These are phyloP conservation scores for Vigna unguiculata DNA, from an alignment of 306 rosid genomes.

Conservation along the genomic window DNA sequence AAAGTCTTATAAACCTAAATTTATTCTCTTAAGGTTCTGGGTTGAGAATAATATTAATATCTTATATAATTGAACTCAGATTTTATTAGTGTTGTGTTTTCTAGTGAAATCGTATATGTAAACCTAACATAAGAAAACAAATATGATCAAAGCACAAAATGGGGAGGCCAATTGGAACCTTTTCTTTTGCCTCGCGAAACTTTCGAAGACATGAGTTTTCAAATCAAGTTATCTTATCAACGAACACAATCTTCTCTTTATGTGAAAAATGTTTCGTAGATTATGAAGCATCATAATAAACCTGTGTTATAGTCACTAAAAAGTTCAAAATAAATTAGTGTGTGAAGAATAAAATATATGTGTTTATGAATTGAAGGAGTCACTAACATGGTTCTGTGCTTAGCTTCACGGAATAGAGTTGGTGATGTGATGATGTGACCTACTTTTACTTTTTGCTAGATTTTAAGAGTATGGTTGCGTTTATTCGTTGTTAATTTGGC, in stretches of 20 bases:
- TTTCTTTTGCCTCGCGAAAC: not conserved
- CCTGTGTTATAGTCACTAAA: not conserved
- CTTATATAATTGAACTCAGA: too few relatives aligned
- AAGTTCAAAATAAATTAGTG: not conserved
- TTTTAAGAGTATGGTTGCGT: conserved; percentile 5
- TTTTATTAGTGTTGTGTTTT: too few relatives aligned
- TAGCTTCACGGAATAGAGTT: conserved; percentile 43
- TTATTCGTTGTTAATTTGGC: too few relatives aligned
- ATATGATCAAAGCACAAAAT: too few relatives aligned
- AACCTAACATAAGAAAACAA: too few relatives aligned
- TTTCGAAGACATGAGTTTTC: conserved; percentile 37
- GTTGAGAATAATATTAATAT: too few relatives aligned
- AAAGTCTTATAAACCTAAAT: too few relatives aligned
- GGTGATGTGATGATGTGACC: conserved; percentile 44
- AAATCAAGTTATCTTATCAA: conserved; percentile 56
- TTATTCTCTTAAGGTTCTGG: too few relatives aligned
- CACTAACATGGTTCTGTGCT: conserved; percentile 14
- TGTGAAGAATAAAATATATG: not conserved
- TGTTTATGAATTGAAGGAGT: not conserved
- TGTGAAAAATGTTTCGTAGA: not conserved
- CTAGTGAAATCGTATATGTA: too few relatives aligned
- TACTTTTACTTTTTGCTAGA: conserved; percentile 60
- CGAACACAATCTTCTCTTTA: conserved; percentile 26
- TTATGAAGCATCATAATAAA: not conserved
- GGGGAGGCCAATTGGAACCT: conserved; percentile 33